Percentiles rank a stretch among this genome's conserved stretches.
These are phyloP conservation scores for Taphrina flavorubra DNA, from an alignment of 1,139 yeast species.

Conservation along the genomic window DNA sequence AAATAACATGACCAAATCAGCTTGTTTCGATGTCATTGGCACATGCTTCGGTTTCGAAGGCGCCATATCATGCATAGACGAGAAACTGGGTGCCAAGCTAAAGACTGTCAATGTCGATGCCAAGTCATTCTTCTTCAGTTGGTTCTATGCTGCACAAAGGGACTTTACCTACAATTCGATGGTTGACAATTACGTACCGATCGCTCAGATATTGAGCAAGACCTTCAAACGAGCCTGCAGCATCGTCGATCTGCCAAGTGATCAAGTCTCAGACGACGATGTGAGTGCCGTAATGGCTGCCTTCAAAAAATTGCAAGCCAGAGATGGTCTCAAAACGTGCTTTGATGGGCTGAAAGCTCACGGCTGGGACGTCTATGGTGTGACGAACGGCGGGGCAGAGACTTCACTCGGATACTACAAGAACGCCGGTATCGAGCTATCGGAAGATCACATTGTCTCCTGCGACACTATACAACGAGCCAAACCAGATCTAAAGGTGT, in stretches of 20 bases:
- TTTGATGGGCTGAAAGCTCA: constrained; percentile 25
- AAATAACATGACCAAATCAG: constrained; percentile 15
- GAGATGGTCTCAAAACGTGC: constrained; percentile 28
- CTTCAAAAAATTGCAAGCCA: constrained; percentile 24
- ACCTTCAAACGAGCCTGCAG: constrained; percentile 32
- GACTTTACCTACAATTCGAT: constrained; percentile 39
- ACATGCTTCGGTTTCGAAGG: constrained; percentile 39
- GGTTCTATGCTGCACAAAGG: constrained; percentile 41
- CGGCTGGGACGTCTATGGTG: constrained; percentile 33
- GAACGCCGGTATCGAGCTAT: constrained; percentile 26
- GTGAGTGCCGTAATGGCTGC: constrained; percentile 14
- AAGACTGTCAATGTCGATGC: constrained; percentile 20
- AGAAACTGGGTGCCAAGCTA: constrained; percentile 17
- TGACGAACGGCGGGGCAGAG: constrained; percentile 36
- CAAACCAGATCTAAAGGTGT: constrained; percentile 38
- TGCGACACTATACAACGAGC: constrained; percentile 32
- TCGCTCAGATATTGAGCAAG: constrained; percentile 27
- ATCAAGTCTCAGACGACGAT: constrained; percentile 21
- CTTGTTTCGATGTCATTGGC: constrained; percentile 40
- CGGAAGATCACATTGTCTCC: constrained; percentile 5
- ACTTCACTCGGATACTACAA: constrained; percentile 24
- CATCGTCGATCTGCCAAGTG: constrained; percentile 19
- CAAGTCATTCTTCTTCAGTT: constrained; percentile 32
- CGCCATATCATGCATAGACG: constrained; percentile 23
- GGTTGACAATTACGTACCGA: constrained; percentile 35